A percentile compares a stretch with the other conserved stretches of the same genome.
Conservation (phyloP, 2,329 filamentous ascomycete species). For the Helminthosporium solani region DNA sequence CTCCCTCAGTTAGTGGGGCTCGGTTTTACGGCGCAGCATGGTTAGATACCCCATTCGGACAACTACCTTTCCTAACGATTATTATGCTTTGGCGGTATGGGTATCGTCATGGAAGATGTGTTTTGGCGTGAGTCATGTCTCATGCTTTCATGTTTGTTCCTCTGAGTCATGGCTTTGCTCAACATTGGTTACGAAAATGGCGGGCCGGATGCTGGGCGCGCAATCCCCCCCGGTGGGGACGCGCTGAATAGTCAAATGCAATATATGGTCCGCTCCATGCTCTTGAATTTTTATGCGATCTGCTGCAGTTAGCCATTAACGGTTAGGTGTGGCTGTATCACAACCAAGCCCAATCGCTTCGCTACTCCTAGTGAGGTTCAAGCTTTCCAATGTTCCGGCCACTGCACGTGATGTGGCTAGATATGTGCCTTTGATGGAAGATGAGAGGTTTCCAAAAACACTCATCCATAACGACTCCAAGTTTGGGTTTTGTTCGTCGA, state of each 20-base stretch:
- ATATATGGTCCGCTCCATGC: conserved; percentile 4
- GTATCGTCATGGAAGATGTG: conserved; percentile 8
- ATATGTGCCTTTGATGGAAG: too few species aligned
- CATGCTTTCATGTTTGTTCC: neutral
- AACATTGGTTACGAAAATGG: conserved; percentile 8
- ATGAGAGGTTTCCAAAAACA: too few species aligned
- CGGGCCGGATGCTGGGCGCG: conserved; percentile 5
- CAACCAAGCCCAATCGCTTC: neutral
- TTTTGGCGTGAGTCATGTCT: neutral
- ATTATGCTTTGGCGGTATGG: conserved; percentile 13
- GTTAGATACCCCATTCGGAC: conserved; percentile 22
- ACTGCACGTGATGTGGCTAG: too few species aligned
- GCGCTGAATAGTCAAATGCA: conserved; percentile 11
- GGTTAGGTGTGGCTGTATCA: neutral
- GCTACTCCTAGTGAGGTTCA: too few species aligned
- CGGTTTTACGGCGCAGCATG: conserved; percentile 18
- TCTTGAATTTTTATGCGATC: neutral
- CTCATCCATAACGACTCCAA: too few species aligned
- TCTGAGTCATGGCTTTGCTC: conserved; percentile 6
- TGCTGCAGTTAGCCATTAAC: too few species aligned
- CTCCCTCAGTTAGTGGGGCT: conserved; percentile 13
- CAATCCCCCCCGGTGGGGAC: conserved; percentile 9
- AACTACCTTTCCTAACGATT: conserved; percentile 21
- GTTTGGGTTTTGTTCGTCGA: too few species aligned
- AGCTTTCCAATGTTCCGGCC: too few species aligned